These are phyloP conservation scores for Oryza glumipatula DNA, from an alignment of 176 grass and related monocot genomes.

Conservation along the genomic window DNA sequence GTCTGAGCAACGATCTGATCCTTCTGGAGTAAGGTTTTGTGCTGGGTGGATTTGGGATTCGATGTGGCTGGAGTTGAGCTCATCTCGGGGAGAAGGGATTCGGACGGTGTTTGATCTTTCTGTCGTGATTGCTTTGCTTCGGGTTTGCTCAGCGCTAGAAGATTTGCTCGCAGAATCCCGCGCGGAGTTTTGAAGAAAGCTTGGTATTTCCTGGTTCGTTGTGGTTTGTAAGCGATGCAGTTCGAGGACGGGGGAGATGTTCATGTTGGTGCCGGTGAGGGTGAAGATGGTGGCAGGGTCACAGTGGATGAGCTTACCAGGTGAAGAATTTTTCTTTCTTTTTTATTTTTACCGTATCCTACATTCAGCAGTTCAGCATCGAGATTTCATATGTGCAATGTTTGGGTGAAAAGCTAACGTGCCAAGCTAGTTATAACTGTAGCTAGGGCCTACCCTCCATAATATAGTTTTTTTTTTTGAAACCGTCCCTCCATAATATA, in stretches of 20 bases:
- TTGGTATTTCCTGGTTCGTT: neutral
- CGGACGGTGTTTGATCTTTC: neutral
- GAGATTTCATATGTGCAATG: neutral
- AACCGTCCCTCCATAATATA: no score
- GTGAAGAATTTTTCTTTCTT: constrained; percentile 26
- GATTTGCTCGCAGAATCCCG: neutral
- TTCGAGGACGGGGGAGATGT: constrained; percentile 50
- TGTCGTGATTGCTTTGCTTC: neutral
- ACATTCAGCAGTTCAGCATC: neutral
- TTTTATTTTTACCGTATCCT: neutral
- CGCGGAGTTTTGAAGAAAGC: neutral
- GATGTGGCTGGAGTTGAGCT: neutral
- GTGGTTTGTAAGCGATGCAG: constrained; percentile 45
- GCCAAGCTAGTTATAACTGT: neutral
- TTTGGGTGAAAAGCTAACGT: neutral
- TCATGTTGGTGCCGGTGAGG: constrained; percentile 18
- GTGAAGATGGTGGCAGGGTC: constrained; percentile 45
- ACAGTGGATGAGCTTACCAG: constrained; percentile 53
- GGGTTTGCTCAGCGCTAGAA: neutral
- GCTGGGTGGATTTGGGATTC: neutral
- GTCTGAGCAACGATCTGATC: neutral
- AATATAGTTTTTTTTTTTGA: no score
- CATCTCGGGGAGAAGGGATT: neutral
- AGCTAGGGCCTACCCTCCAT: neutral
- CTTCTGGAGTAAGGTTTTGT: neutral